Evolutionary conservation across 1,284 basidiomycete genomes (phyloP), one percentile per base, ranked within the genome.

Genomic region (Austroboletus olivaceoglutinosus): DNA sequence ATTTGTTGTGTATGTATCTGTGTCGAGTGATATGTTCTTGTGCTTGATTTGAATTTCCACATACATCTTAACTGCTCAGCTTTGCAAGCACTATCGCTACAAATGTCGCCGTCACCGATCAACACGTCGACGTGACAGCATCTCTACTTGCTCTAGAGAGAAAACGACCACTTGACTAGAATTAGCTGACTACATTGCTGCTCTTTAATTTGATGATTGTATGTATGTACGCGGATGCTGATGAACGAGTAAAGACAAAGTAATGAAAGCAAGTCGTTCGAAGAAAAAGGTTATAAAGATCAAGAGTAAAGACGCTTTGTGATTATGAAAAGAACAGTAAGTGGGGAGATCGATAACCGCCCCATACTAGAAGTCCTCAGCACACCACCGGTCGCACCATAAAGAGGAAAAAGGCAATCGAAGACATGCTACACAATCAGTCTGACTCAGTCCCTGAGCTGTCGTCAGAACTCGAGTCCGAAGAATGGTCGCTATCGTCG

Each of bases 401-500:
- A 23, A 50, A 64, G 39, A 53, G 34, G 38, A 38, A 47, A 58
- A 55, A 51, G 13, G 30, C 51, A 38, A 48, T 55, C 47, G 54
- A 55, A 52, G 13, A 39, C 53, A 48, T 58, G 43, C 19, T 22
- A 42, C 7, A 19, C 12, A 53, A 54, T 83, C 73, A 91, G 69
- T 91, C 88, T 29, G 89, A 91, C 59, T 91, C 89, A 66, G 85
- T 89, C 55, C 82, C 89, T 48, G 88, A 90, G 65, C 84, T 87
- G 58, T 86, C 85, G 30, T 86, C 85, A 42, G 83, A 85, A 69
- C 85, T 88, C 13, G 85, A 86, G 65, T 90, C 88, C 43, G 85
- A 88, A 18, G 85, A 87, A 59, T 79, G 83, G 52, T 87, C 86
- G 61, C 83, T 88, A 52, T 84, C 85, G 45, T 78, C 76, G 30